Evolutionary conservation across 2,329 filamentous ascomycete species (phyloP), one percentile per base, ranked within the genome.

Genomic region (Exophiala sp.): DNA sequence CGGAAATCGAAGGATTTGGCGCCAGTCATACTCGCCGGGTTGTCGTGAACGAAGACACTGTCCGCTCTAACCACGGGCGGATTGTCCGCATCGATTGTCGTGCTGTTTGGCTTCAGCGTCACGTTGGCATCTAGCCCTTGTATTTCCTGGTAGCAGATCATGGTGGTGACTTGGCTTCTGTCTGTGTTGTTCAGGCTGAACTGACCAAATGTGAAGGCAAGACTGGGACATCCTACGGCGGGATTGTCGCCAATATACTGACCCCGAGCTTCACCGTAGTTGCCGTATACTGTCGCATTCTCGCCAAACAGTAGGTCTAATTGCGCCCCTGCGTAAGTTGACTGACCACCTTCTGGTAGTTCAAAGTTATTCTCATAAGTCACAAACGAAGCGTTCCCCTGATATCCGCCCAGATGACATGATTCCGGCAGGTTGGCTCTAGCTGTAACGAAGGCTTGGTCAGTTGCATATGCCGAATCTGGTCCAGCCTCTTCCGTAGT

Each of bases 111-210:
- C 18, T 52, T 50, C 24, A 60, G 24, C 2, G 56, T 58, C 8
- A 61, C 57, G 43, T 56, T 54, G 23, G 50, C 52, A 38, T 53
- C 29, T 9, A 61, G 19, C 2, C 37, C 43, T 19, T 57, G 49
- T 7, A 61, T 52, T 18, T 61, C 43, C 48, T 61, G 57, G 39
- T 53, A 60, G 53, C 59, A 61, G 22, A 60, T 35, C 50, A 59
- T 56, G 10, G 54, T 52, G 5, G 56, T 61, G 43, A 61, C 50
- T 37, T 51, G 44, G 16, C 43, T 52, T n/a, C 43, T 43, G 38
- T 57, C 45, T 8, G 48, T 43, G 38, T 41, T 55, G 19, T 37
- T 43, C 18, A 55, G 42, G 19, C 53, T 39, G 30, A 61, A 59
- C 21, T 53, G 46, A 32, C 59, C 59, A 34, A 56, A 61, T 10